Evolutionary conservation across 2,329 filamentous ascomycete species (phyloP).

Genomic region (Aspergillus latus): DNA sequence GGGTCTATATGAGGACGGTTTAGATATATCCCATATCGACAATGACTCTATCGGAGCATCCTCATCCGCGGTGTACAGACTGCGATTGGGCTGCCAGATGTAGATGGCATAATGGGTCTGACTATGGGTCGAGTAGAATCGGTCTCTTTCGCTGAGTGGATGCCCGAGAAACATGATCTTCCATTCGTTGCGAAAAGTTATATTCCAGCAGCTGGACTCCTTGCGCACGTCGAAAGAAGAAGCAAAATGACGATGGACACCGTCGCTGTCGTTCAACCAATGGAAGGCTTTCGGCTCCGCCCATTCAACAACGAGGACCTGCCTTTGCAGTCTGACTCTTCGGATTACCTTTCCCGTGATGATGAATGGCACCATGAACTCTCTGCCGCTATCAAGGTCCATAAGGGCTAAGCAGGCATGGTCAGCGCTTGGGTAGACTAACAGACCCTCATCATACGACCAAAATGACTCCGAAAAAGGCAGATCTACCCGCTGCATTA

Average conservation of each 20-base stretch:
- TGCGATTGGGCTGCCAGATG: conserved; percentile 60
- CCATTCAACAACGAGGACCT: conserved; percentile 65
- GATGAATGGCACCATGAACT: conserved; percentile 55
- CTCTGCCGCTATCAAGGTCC: conserved; percentile 50
- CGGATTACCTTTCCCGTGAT: conserved; percentile 52
- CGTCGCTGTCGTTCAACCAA: conserved; percentile 52
- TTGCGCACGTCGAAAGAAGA: conserved; percentile 56
- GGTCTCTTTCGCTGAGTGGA: conserved; percentile 55
- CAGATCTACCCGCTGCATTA: conserved; percentile 31
- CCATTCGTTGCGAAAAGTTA: conserved; percentile 59
- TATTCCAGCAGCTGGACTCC: conserved; percentile 38
- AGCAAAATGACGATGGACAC: conserved; percentile 59
- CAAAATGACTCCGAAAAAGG: conserved; percentile 48
- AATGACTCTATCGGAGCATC: conserved; percentile 60
- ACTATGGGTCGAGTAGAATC: conserved; percentile 64
- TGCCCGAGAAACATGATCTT: conserved; percentile 60
- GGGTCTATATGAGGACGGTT: conserved; percentile 50
- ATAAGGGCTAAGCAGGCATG: conserved; percentile 44
- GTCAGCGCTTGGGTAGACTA: conserved; percentile 53
- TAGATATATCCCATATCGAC: conserved; percentile 60
- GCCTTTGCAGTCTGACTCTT: conserved; percentile 54
- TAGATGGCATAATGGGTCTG: conserved; percentile 62
- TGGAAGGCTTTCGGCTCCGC: conserved; percentile 55
- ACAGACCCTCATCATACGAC: conserved; percentile 58
- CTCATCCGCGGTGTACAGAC: conserved; percentile 53